These are phyloP conservation scores for Puccinia triticina DNA, from an alignment of 1,284 basidiomycete species.

Conservation along the genomic window DNA sequence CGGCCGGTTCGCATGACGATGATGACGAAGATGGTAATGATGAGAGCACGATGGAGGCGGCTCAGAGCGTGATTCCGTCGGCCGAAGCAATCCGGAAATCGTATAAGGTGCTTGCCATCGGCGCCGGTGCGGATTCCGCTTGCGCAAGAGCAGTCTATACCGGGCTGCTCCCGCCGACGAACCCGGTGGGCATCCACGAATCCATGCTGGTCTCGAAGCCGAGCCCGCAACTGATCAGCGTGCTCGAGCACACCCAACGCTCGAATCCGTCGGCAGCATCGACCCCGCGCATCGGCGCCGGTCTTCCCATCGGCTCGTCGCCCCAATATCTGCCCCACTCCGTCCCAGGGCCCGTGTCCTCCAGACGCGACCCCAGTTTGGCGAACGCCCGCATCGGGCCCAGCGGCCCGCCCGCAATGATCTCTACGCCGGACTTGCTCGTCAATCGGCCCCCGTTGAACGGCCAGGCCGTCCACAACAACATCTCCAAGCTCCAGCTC, in stretches of 20 bases:
- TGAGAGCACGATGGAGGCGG: neutral
- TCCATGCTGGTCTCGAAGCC: conserved; percentile 9
- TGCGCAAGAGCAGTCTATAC: neutral
- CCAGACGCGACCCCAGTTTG: neutral
- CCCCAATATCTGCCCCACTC: neutral
- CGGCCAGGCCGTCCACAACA: conserved; percentile 8
- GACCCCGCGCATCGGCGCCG: neutral
- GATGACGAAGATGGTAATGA: neutral
- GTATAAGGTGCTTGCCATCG: neutral
- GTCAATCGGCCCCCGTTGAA: neutral
- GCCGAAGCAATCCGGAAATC: neutral
- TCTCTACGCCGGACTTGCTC: neutral
- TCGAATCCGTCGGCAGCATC: neutral
- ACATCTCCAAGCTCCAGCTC: conserved; percentile 11
- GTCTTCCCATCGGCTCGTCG: neutral
- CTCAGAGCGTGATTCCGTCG: conserved; percentile 24
- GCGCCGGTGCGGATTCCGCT: neutral
- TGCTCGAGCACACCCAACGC: neutral
- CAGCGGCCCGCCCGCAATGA: neutral
- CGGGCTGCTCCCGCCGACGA: neutral
- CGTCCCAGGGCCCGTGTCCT: neutral
- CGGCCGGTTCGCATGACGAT: neutral
- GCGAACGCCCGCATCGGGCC: neutral
- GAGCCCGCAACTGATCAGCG: neutral
- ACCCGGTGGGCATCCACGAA: conserved; percentile 28